Percentiles rank a stretch among this genome's conserved stretches.
phyloP scores from a whole-genome alignment of 306 rosid species.

The Hylodesmum podocarpum region DNA sequence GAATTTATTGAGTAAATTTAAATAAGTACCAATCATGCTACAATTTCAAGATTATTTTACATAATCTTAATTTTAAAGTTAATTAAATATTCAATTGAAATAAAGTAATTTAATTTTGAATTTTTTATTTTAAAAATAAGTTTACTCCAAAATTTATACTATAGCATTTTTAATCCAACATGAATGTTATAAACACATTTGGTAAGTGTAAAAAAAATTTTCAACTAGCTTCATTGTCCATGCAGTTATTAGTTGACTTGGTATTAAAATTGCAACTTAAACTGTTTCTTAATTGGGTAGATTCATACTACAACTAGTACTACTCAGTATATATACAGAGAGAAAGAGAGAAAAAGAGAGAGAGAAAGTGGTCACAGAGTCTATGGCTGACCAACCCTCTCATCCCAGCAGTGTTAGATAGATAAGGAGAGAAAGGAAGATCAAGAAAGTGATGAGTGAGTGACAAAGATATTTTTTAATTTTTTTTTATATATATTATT shows the following conservation, averaged over 20 bases:
- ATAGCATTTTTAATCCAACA: background rate
- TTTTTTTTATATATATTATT: slow-evolving; percentile 11
- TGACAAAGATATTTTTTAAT: slow-evolving; percentile 29
- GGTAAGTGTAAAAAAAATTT: background rate
- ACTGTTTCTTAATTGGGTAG: slow-evolving; percentile 9
- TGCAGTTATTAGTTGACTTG: background rate
- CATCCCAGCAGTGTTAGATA: slow-evolving; percentile 72
- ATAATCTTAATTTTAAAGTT: too few relatives aligned
- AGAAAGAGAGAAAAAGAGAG: background rate
- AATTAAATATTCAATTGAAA: too few relatives aligned
- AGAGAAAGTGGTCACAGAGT: slow-evolving; percentile 55
- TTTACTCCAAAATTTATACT: background rate
- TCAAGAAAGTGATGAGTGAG: too few relatives aligned
- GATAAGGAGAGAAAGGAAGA: slow-evolving; percentile 54
- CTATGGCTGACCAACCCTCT: slow-evolving; percentile 70
- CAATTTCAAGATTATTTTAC: too few relatives aligned
- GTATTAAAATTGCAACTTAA: background rate
- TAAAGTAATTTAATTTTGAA: background rate
- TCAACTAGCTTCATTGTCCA: background rate
- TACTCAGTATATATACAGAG: background rate
- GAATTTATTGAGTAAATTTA: too few relatives aligned
- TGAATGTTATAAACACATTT: background rate
- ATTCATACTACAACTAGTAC: background rate
- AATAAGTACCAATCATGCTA: too few relatives aligned
- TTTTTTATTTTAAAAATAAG: too few relatives aligned